phyloP scores from a whole-genome alignment of 805 yeast species.

The Candida ovalis region DNA sequence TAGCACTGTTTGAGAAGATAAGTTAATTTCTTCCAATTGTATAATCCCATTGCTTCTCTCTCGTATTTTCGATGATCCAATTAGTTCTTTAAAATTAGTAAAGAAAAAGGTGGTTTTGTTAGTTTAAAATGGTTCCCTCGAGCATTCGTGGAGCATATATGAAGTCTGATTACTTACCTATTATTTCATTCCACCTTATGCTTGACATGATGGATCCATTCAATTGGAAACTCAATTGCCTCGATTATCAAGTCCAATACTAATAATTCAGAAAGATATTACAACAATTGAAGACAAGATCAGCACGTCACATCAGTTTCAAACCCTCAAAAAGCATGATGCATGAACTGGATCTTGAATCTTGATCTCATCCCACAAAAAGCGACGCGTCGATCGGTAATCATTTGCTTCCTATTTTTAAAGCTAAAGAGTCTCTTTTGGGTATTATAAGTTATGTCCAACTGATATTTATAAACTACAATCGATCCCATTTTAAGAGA shows the following conservation, averaged over 20 bases:
- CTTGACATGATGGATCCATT: background rate
- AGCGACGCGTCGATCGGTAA: background rate
- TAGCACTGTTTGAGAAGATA: slow-evolving; percentile 20
- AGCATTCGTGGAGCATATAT: no score
- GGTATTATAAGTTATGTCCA: no score
- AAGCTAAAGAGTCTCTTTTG: background rate
- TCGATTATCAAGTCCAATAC: no score
- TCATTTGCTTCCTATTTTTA: background rate
- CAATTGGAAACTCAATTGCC: no score
- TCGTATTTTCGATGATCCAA: slow-evolving; percentile 48
- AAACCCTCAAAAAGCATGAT: no score
- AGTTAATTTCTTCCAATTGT: slow-evolving; percentile 32
- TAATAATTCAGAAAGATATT: no score
- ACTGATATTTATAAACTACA: no score
- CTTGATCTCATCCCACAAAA: background rate
- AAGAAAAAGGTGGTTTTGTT: background rate
- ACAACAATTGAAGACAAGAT: no score
- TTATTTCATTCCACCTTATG: background rate
- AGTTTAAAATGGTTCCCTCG: background rate
- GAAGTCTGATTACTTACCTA: background rate
- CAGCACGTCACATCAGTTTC: no score
- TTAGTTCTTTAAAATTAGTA: slow-evolving; percentile 13
- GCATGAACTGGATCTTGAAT: no score
- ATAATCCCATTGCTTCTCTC: slow-evolving; percentile 52
- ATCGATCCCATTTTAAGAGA: background rate